These are phyloP conservation scores for Sporobolomyces roseus DNA, from an alignment of 768 basidiomycete genomes.

Conservation along the genomic window DNA sequence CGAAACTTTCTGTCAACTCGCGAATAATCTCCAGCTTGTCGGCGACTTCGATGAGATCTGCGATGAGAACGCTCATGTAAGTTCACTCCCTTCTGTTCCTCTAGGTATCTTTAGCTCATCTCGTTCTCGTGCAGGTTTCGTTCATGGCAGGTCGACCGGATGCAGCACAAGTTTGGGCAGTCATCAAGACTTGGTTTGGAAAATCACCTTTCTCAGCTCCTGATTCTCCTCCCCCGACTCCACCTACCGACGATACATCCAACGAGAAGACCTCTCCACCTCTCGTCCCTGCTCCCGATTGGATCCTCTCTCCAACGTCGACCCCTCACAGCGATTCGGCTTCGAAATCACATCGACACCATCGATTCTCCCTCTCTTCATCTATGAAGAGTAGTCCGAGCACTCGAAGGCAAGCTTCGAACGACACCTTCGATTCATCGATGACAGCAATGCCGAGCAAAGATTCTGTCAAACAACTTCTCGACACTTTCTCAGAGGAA, in stretches of 20 bases:
- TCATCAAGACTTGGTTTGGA: slow-evolving; percentile 35
- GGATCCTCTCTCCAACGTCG: slow-evolving; percentile 6
- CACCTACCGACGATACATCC: background rate
- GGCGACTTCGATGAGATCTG: slow-evolving; percentile 34
- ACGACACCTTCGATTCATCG: slow-evolving; percentile 5
- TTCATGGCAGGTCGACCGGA: slow-evolving; percentile 19
- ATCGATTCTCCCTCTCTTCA: slow-evolving; percentile 7
- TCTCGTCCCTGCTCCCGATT: background rate
- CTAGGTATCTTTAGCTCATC: background rate
- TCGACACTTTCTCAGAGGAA: slow-evolving; percentile 37
- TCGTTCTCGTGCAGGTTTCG: slow-evolving; percentile 6
- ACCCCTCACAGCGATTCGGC: background rate
- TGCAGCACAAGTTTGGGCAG: slow-evolving; percentile 35
- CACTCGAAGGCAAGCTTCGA: slow-evolving; percentile 2
- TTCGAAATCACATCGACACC: background rate
- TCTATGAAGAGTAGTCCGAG: slow-evolving; percentile 11
- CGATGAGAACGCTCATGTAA: slow-evolving; percentile 26
- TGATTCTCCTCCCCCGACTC: background rate
- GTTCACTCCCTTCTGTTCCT: background rate
- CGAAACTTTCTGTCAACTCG: slow-evolving; percentile 31
- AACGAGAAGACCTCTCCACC: background rate
- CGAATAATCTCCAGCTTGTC: slow-evolving; percentile 12
- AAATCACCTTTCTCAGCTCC: slow-evolving; percentile 6
- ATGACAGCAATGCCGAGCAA: background rate
- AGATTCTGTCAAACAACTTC: background rate